Conservation (phyloP, 257 asterid genomes). For the Euphrasia confusa region DNA sequence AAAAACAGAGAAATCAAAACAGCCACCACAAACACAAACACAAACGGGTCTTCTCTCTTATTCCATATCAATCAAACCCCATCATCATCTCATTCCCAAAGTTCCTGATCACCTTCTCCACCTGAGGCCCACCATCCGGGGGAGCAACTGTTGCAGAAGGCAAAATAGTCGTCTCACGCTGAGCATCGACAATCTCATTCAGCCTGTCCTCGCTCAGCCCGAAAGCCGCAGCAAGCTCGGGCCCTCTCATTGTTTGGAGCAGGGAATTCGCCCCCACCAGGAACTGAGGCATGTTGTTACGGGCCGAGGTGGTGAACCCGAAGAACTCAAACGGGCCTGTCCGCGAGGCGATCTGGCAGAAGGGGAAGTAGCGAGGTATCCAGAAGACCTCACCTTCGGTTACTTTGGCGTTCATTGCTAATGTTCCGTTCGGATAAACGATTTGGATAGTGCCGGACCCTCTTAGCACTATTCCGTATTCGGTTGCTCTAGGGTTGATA, state of each 20-base stretch:
- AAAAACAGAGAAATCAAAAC: constrained; percentile 4
- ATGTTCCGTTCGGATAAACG: constrained; percentile 69
- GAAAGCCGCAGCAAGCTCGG: constrained; percentile 66
- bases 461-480: constrained; percentile 57
- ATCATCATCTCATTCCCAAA: constrained; percentile 36
- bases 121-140: constrained; percentile 22
- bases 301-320: constrained; percentile 72
- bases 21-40: neutral
- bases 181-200: constrained; percentile 39
- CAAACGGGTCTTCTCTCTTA: neutral
- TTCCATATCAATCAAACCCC: constrained; percentile 27
- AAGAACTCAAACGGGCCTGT: constrained; percentile 79
- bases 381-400: constrained; percentile 68
- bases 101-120: constrained; percentile 29
- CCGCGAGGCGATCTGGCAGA: constrained; percentile 85
- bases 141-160: constrained; percentile 52
- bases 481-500: constrained; percentile 69
- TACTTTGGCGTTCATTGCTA: constrained; percentile 75
- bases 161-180: constrained; percentile 44
- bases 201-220: constrained; percentile 55
- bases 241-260: constrained; percentile 49
- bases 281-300: constrained; percentile 73
- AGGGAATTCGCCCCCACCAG: constrained; percentile 60
- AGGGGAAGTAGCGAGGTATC: constrained; percentile 77
- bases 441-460: constrained; percentile 64